These are phyloP conservation scores for Avena sativa DNA, from an alignment of 176 grass and related monocot genomes.

Conservation along the genomic window DNA sequence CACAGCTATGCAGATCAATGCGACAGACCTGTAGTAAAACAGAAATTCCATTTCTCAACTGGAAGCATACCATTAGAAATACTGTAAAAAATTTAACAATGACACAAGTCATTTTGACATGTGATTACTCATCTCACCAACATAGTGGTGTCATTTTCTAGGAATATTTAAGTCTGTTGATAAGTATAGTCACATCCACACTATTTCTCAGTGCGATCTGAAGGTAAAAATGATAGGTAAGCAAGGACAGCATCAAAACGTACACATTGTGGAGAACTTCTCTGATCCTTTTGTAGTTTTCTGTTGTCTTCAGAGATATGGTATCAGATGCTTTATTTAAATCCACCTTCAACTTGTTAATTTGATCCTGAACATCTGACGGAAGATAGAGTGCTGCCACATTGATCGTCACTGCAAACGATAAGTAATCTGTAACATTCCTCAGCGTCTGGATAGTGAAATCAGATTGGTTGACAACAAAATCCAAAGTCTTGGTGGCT, in stretches of 20 bases:
- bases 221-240: neutral
- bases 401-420: constrained; percentile 75
- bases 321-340: constrained; percentile 74
- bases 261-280: constrained; percentile 73
- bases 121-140: neutral
- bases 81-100: constrained; percentile 4
- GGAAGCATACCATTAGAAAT: constrained; percentile 15
- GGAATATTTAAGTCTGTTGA: neutral
- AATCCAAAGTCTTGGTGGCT: constrained; percentile 69
- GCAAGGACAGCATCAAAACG: constrained; percentile 19
- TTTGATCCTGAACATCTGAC: constrained; percentile 72
- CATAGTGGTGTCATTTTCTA: constrained; percentile 13
- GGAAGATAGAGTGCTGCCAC: constrained; percentile 86
- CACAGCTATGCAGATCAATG: constrained; percentile 69
- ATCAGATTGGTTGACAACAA: constrained; percentile 96
- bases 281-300: constrained; percentile 82
- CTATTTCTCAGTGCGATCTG: neutral
- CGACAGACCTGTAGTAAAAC: constrained; percentile 55
- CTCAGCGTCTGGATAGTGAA: constrained; percentile 86
- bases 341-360: constrained; percentile 78
- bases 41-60: constrained; percentile 30
- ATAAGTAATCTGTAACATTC: constrained; percentile 92
- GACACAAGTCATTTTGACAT: neutral
- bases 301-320: constrained; percentile 72
- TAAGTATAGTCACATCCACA: constrained; percentile 12